phyloP scores from a whole-genome alignment of 1,139 yeast genomes.

The Lodderomyces parapsilosis region DNA sequence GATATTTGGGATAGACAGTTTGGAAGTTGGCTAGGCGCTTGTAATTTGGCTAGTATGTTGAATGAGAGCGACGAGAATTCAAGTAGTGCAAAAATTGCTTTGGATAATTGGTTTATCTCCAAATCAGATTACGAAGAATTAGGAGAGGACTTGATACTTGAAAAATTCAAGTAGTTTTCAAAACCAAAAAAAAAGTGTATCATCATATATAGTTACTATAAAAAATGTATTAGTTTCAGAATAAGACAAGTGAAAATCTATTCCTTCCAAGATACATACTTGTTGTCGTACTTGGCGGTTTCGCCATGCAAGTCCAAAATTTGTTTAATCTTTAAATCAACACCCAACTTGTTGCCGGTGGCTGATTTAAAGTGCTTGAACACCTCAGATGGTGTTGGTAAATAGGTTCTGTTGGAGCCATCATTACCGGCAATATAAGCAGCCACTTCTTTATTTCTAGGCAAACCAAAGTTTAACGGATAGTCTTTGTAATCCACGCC shows the following conservation, averaged over 20 bases:
- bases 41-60: conserved; percentile 56
- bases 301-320: conserved; percentile 62
- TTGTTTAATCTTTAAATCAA: conserved; percentile 53
- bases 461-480: conserved; percentile 81
- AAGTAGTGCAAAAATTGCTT: conserved; percentile 42
- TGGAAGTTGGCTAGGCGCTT: conserved; percentile 68
- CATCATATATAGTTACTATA: conserved; percentile 4
- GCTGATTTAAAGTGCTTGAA: conserved; percentile 55
- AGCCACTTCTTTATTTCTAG: conserved; percentile 59
- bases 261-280: conserved; percentile 60
- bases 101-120: conserved; percentile 54
- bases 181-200: not conserved
- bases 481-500: conserved; percentile 58
- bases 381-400: conserved; percentile 68
- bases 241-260: conserved; percentile 6
- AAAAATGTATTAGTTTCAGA: conserved; percentile 2
- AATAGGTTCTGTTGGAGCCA: conserved; percentile 59
- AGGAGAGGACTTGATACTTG: conserved; percentile 57
- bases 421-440: conserved; percentile 65
- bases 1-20: conserved; percentile 54
- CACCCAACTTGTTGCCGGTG: conserved; percentile 60
- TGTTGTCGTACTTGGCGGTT: conserved; percentile 53
- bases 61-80: conserved; percentile 38
- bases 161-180: conserved; percentile 44
- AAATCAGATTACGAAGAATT: conserved; percentile 59